These are phyloP conservation scores for Diplosphaera chodatii DNA, from an alignment of 139 green algal species.

Conservation along the genomic window DNA sequence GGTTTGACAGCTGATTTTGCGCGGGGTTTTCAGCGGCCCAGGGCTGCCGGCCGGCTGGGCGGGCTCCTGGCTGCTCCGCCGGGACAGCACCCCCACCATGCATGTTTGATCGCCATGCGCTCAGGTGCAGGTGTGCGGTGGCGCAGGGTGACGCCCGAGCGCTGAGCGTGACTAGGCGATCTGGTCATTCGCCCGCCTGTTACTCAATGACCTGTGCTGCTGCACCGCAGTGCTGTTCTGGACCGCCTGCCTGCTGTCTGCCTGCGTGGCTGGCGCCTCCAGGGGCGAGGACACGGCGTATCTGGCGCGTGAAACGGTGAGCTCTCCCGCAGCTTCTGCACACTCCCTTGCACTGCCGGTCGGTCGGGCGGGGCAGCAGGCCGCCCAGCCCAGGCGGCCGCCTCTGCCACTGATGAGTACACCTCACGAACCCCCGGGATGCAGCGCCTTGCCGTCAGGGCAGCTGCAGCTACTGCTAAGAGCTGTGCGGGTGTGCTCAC, in stretches of 20 bases:
- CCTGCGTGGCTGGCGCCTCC: conserved; percentile 17
- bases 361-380: neutral
- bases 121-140: no score
- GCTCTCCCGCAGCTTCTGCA: conserved; percentile 1
- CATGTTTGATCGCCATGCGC: no score
- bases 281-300: conserved; percentile 31
- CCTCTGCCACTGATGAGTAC: no score
- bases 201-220: neutral
- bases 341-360: neutral
- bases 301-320: conserved; percentile 47
- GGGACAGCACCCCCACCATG: no score
- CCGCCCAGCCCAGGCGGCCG: neutral
- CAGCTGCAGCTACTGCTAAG: no score
- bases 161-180: neutral
- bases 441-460: no score
- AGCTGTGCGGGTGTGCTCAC: no score
- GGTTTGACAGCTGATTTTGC: neutral
- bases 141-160: neutral
- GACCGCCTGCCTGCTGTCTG: conserved; percentile 50
- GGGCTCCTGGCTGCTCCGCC: no score
- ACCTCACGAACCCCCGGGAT: no score
- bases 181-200: neutral
- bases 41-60: neutral
- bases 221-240: conserved; percentile 40
- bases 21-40: neutral